phyloP scores from a whole-genome alignment of 192 early-diverging fungal species.

The Lobosporangium transversale region DNA sequence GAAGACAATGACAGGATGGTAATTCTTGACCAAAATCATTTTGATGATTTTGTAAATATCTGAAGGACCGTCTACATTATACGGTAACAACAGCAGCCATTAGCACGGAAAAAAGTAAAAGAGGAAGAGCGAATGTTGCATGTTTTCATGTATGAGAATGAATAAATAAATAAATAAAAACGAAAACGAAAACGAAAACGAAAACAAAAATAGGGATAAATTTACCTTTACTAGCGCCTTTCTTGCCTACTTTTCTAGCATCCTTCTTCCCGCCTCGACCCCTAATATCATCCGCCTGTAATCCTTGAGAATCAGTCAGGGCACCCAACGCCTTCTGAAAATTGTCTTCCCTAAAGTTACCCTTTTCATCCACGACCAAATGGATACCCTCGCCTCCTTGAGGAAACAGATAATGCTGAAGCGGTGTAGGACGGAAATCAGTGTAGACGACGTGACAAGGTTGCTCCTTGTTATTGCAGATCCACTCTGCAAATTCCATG shows the following conservation, averaged over 20 bases:
- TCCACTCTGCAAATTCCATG: slow-evolving; percentile 99
- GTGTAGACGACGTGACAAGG: slow-evolving; percentile 99
- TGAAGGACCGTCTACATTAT: slow-evolving; percentile 59
- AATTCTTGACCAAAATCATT: slow-evolving; percentile 94
- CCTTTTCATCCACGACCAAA: slow-evolving; percentile 96
- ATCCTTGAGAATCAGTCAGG: slow-evolving; percentile 71
- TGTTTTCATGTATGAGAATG: no score
- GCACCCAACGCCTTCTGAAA: slow-evolving; percentile 89
- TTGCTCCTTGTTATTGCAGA: slow-evolving; percentile 92
- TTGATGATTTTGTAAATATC: slow-evolving; percentile 96
- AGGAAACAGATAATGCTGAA: slow-evolving; percentile 98
- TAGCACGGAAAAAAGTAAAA: no score
- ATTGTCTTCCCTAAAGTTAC: slow-evolving; percentile 93
- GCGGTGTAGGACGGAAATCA: slow-evolving; percentile 94
- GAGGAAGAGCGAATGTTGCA: no score
- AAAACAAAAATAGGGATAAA: no score
- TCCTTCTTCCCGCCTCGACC: slow-evolving; percentile 63
- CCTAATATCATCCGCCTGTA: slow-evolving; percentile 56
- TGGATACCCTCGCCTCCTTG: slow-evolving; percentile 93
- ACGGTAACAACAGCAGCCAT: not conserved
- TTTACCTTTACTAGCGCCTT: slow-evolving; percentile 41
- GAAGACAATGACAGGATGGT: slow-evolving; percentile 99
- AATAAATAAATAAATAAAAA: no score
- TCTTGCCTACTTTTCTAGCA: slow-evolving; percentile 65
- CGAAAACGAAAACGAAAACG: no score